phyloP scores from a whole-genome alignment of 352 stramenopile species.

The Pythium phragmitis region DNA sequence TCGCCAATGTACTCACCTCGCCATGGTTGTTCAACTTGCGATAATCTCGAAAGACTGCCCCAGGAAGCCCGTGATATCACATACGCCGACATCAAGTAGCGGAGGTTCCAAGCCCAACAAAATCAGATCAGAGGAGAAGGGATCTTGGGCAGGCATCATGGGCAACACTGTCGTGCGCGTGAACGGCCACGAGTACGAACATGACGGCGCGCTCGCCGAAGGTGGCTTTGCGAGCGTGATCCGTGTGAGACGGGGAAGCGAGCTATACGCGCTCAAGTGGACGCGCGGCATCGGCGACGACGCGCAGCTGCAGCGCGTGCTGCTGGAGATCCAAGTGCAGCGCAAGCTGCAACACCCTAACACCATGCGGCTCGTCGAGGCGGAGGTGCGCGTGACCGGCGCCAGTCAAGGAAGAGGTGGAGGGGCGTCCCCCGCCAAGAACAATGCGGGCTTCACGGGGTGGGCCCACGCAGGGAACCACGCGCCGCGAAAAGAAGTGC shows the following conservation, averaged over 20 bases:
- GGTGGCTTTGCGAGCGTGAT: constrained; percentile 77
- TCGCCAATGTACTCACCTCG: background rate
- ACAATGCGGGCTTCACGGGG: background rate
- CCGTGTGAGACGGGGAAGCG: constrained; percentile 39
- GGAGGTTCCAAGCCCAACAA: background rate
- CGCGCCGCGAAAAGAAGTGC: constrained; percentile 41
- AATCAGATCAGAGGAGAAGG: background rate
- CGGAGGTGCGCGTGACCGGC: constrained; percentile 37
- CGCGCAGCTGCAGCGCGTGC: constrained; percentile 57
- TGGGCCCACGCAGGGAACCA: constrained; percentile 1
- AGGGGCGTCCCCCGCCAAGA: constrained; percentile 13
- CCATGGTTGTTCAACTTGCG: background rate
- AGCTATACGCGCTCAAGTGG: constrained; percentile 65
- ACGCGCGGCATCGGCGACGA: constrained; percentile 45
- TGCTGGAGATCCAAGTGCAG: constrained; percentile 76
- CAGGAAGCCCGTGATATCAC: background rate
- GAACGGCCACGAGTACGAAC: constrained; percentile 55
- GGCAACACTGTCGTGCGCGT: constrained; percentile 61
- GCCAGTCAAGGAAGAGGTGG: background rate
- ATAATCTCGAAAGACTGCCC: background rate
- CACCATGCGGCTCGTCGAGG: constrained; percentile 48
- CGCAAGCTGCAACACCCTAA: constrained; percentile 54
- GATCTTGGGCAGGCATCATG: constrained; percentile 28
- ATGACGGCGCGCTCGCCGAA: constrained; percentile 50
- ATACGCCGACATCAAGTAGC: background rate